Evolutionary conservation across 805 yeast species (phyloP).

Genomic region (Ogataea henricii): DNA sequence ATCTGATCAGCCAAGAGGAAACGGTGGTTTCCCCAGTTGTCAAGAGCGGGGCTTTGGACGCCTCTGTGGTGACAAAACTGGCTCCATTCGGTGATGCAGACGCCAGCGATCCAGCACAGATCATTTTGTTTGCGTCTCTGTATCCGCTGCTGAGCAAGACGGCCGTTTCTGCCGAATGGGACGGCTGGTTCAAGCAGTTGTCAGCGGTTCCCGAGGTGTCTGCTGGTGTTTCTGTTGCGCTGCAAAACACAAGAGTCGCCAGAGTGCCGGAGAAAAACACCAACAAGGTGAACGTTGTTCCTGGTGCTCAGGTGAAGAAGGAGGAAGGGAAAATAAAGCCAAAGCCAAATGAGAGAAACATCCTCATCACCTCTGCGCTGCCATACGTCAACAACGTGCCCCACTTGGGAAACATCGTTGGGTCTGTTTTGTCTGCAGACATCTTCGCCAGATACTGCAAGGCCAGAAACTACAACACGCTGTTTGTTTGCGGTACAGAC

Average conservation of each 20-base stretch:
- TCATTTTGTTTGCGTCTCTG: conserved; percentile 60
- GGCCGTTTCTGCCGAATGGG: conserved; percentile 13
- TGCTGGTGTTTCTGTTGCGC: conserved; percentile 49
- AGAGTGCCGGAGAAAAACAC: conserved; percentile 45
- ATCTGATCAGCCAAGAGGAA: conserved; percentile 46
- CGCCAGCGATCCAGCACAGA: conserved; percentile 48
- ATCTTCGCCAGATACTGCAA: conserved; percentile 88
- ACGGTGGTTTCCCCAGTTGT: conserved; percentile 43
- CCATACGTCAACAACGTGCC: conserved; percentile 99
- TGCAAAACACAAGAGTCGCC: conserved; percentile 45
- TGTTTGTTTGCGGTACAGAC: conserved; percentile 95
- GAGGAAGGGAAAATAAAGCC: conserved; percentile 56
- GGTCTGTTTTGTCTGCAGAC: conserved; percentile 93
- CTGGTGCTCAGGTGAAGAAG: conserved; percentile 19
- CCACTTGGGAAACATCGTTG: conserved; percentile 95
- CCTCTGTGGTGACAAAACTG: conserved; percentile 11
- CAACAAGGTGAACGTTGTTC: conserved; percentile 32
- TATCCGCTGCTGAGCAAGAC: conserved; percentile 43
- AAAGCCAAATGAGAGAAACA: conserved; percentile 69
- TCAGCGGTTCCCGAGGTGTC: conserved; percentile 41
- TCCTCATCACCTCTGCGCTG: conserved; percentile 90
- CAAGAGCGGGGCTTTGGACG: conserved; percentile 37
- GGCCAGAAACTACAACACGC: conserved; percentile 82
- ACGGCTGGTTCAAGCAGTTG: conserved; percentile 47
- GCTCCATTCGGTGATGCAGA: conserved; percentile 30